Evolutionary conservation across 169 alveolate genomes (phyloP).

Genomic region (Pseudocohnilembus persalinus): DNA sequence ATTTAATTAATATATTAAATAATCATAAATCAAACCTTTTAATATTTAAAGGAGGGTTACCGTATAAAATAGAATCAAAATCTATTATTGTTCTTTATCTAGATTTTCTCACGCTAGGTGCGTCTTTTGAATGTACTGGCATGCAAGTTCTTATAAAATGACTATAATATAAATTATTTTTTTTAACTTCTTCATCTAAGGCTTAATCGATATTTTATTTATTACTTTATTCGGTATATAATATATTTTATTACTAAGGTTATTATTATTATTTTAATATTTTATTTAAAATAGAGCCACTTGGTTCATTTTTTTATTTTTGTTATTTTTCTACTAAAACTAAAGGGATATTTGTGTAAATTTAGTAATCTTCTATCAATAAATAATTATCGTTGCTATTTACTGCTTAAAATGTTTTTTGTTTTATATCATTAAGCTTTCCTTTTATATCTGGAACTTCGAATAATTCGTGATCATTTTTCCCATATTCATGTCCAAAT

Average conservation of each 20-base stretch:
- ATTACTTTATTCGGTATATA: no score
- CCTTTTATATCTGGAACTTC: not conserved
- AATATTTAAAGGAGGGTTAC: not conserved
- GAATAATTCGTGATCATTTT: not conserved
- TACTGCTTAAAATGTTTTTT: not conserved
- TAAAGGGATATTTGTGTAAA: no score
- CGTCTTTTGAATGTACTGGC: not conserved
- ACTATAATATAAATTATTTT: no score
- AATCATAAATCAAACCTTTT: not conserved
- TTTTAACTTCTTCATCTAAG: no score
- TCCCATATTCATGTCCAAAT: not conserved
- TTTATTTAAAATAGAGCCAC: no score
- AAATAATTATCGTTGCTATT: not conserved
- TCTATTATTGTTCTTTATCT: not conserved
- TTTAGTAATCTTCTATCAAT: not conserved
- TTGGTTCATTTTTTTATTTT: no score
- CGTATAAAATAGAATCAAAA: not conserved
- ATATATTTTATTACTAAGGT: no score
- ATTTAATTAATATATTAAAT: no score
- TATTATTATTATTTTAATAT: no score
- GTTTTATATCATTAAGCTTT: not conserved
- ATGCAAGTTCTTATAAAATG: not conserved
- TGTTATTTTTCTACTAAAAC: no score
- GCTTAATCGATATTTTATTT: no score
- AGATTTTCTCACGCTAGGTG: not conserved